phyloP scores from a whole-genome alignment of 164 flowering plant genomes.

The Hamamelis virginiana region DNA sequence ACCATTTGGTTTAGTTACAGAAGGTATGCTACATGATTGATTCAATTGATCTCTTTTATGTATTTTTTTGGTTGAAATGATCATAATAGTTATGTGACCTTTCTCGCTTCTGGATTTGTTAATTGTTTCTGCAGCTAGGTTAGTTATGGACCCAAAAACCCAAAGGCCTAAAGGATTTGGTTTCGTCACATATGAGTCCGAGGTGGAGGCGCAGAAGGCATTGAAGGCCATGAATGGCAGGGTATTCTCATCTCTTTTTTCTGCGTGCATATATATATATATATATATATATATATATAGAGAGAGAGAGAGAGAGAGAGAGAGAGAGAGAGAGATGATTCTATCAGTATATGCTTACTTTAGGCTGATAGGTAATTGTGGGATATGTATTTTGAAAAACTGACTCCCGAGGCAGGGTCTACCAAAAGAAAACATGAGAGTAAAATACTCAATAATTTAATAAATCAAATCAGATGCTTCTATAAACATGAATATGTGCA shows the following conservation, averaged over 20 bases:
- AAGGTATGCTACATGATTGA: conserved; percentile 37
- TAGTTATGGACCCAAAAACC: conserved; percentile 52
- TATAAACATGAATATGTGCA: no score
- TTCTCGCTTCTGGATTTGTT: background rate
- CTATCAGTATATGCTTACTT: no score
- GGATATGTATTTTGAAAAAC: no score
- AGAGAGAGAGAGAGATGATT: no score
- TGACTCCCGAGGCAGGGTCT: no score
- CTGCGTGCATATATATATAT: background rate
- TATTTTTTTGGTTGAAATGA: background rate
- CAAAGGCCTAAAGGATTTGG: conserved; percentile 82
- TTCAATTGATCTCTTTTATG: background rate
- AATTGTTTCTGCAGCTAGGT: conserved; percentile 41
- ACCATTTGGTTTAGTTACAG: conserved; percentile 56
- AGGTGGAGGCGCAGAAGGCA: conserved; percentile 63
- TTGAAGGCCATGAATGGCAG: conserved; percentile 68
- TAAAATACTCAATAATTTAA: no score
- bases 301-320: no score
- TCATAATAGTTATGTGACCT: background rate
- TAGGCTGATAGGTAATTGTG: no score
- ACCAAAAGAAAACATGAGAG: no score
- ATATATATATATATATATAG: no score
- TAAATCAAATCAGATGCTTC: no score
- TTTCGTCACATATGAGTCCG: conserved; percentile 63
- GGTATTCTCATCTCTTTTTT: conserved; percentile 31